These are phyloP conservation scores for Aechmea fasciata DNA, from an alignment of 176 grass and related monocot genomes.

Conservation along the genomic window DNA sequence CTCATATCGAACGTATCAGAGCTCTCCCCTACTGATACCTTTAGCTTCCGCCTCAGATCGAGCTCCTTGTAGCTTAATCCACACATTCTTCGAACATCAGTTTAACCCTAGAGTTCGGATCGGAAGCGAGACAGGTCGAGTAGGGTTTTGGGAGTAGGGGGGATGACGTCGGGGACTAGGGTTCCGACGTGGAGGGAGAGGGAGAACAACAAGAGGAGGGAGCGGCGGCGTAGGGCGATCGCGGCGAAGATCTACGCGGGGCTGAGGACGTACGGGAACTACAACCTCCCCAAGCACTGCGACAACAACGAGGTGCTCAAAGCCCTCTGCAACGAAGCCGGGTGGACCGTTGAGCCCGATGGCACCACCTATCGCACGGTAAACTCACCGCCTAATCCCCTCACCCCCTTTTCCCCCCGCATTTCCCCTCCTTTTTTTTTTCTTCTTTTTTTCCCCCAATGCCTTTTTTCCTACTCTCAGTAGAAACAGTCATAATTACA, in stretches of 20 bases:
- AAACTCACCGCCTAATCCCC: neutral
- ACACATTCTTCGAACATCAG: neutral
- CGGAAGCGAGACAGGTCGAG: neutral
- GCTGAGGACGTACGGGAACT: constrained; percentile 19
- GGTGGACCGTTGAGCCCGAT: constrained; percentile 22
- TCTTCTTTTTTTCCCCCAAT: neutral
- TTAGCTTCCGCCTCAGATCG: neutral
- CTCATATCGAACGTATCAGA: neutral
- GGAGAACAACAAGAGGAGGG: constrained; percentile 23
- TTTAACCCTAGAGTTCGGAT: neutral
- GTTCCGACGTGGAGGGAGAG: constrained; percentile 23
- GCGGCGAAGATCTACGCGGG: constrained; percentile 21
- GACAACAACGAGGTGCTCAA: constrained; percentile 31
- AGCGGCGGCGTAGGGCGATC: constrained; percentile 18
- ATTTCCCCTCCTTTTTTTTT: neutral
- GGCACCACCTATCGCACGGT: constrained; percentile 9
- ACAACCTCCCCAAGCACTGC: constrained; percentile 21
- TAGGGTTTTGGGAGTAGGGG: neutral
- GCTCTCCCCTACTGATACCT: neutral
- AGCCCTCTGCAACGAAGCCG: constrained; percentile 21
- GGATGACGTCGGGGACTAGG: constrained; percentile 6
- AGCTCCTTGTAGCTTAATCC: neutral
- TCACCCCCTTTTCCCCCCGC: neutral
- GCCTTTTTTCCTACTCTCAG: neutral
- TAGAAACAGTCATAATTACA: no score